phyloP scores from a whole-genome alignment of 2,329 filamentous ascomycete genomes.

The Pseudogymnoascus sp. region DNA sequence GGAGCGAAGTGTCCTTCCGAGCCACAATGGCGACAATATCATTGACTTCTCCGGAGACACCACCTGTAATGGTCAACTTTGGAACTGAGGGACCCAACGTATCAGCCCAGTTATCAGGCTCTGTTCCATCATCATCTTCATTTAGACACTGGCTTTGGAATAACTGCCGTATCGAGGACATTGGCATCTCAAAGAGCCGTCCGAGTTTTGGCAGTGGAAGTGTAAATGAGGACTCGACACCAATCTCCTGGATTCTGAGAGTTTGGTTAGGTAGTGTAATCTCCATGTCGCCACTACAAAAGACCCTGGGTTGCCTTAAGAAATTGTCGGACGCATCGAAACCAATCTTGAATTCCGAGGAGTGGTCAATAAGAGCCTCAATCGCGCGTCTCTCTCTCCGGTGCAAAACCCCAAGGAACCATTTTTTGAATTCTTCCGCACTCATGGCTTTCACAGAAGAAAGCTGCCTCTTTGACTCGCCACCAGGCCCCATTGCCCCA shows the following conservation, averaged over 20 bases:
- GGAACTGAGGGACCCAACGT: neutral
- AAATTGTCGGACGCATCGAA: conserved; percentile 27
- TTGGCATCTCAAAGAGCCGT: neutral
- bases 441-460: conserved; percentile 19
- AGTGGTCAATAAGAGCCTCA: conserved; percentile 28
- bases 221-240: conserved; percentile 10
- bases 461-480: conserved; percentile 24
- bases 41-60: conserved; percentile 3
- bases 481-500: conserved; percentile 29
- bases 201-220: conserved; percentile 17
- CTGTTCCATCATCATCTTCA: neutral
- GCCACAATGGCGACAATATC: neutral
- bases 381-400: conserved; percentile 31
- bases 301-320: neutral
- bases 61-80: conserved; percentile 10
- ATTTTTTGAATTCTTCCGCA: conserved; percentile 13
- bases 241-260: conserved; percentile 19
- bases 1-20: neutral
- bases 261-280: conserved; percentile 27
- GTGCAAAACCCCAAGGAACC: conserved; percentile 30
- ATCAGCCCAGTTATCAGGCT: neutral
- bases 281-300: neutral
- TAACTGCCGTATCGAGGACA: neutral
- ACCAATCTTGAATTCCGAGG: conserved; percentile 20
- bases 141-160: neutral